Base-by-base conservation (phyloP, 148 eudicot genomes). In the Nepenthes gracilis region DNA sequence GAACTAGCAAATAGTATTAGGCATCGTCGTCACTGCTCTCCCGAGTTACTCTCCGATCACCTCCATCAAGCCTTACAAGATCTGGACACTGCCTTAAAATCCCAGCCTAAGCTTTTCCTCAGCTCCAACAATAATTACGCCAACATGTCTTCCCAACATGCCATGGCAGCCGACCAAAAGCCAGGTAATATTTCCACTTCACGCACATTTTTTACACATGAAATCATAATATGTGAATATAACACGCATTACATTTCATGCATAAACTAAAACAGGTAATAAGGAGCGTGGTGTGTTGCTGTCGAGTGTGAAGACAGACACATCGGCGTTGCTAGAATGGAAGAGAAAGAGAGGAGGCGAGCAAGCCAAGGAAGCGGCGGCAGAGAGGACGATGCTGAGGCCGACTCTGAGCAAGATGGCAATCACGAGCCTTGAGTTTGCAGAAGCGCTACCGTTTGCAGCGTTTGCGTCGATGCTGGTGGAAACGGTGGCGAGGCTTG, bases 401-500 rank as follows among this genome's bases (percentile, higher is more conserved):
- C 88, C 97, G 0, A 81, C 90, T 2, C 47, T 77, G 49, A 90
- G 97, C 62, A 90, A 84, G 78, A 72, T 86, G 14, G 76, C 83
- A 1, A 74, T 75, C 37, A 84, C 83, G 6, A 86, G 95, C 70
- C 76, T 90, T 1, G 95, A 90, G 77, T 90, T 93, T 59, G 85
- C 98, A 0, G 98, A 93, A 74, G 96, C 98, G n/a, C 84, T 93
- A 10, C 98, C 98, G 1, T 88, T 93, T 37, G 95, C 98, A 1
- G 98, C 98, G 1, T 93, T 93, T 64, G 96, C 95, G 43, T 84
- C 97, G 36, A 48, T 88, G 75, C 65, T 93, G 5, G 91, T 93
- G 62, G 98, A 93, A 87, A 68, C 77, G 0, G 98, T 93, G 54
- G 98, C 96, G 0, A 84, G 87, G 72, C 88, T 93, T 49, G 96